phyloP scores from a whole-genome alignment of 106 monocot species.

The Hemerocallis citrina region DNA sequence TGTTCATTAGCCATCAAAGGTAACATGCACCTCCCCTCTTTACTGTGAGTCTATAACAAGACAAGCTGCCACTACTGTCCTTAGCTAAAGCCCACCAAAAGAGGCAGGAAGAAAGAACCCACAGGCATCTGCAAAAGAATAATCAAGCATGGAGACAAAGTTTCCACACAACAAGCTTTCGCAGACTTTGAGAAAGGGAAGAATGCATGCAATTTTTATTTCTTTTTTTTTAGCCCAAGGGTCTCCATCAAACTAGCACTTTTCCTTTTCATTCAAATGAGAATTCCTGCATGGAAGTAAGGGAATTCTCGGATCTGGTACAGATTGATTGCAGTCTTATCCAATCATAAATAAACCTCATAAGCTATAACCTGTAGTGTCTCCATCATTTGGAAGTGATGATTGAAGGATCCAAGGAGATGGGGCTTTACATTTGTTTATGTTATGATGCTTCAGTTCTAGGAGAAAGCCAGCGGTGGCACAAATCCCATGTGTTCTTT shows the following conservation, averaged over 20 bases:
- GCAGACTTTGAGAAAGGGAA: conserved; percentile 29
- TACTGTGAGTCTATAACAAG: conserved; percentile 12
- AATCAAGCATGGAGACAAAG: conserved; percentile 41
- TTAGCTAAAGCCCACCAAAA: conserved; percentile 13
- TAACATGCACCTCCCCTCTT: neutral
- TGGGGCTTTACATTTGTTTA: conserved; percentile 7
- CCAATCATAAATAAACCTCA: conserved; percentile 2
- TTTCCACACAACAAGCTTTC: conserved; percentile 43
- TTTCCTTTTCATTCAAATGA: conserved; percentile 13
- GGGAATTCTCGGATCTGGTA: conserved; percentile 45
- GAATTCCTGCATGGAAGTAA: conserved; percentile 49
- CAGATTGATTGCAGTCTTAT: neutral
- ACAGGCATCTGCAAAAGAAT: conserved; percentile 26
- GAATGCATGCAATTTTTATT: conserved; percentile 1
- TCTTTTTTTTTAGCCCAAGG: conserved; percentile 15
- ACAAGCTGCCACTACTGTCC: conserved; percentile 15
- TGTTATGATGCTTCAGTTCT: conserved; percentile 9
- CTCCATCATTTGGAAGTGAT: conserved; percentile 37
- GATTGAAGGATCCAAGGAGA: conserved; percentile 49
- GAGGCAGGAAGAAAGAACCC: conserved; percentile 6
- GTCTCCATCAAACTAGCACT: conserved; percentile 12
- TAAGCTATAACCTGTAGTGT: neutral
- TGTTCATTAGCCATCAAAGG: conserved; percentile 14
- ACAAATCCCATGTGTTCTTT: conserved; percentile 16
- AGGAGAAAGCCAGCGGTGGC: conserved; percentile 3